phyloP scores from a whole-genome alignment of 768 basidiomycete species.

The Termitomyces sp. region DNA sequence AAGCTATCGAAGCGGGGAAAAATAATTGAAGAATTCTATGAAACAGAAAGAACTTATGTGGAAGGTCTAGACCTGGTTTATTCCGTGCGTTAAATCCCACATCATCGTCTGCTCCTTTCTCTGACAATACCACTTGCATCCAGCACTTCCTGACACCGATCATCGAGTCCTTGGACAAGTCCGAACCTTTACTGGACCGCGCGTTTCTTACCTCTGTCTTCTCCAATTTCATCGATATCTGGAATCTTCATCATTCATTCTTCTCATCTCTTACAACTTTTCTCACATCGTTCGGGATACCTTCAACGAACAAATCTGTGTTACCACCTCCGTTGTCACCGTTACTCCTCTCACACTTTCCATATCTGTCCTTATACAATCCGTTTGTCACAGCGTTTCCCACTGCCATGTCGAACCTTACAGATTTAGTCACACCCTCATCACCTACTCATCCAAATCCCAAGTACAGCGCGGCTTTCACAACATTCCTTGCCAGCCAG shows the following conservation, averaged over 20 bases:
- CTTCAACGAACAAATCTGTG: constrained; percentile 21
- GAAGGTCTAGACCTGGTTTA: constrained; percentile 81
- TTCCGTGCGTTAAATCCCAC: constrained; percentile 41
- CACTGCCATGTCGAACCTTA: constrained; percentile 52
- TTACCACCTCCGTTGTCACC: constrained; percentile 36
- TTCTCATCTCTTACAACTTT: constrained; percentile 48
- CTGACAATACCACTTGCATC: constrained; percentile 1
- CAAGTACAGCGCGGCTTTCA: constrained; percentile 48
- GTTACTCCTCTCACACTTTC: constrained; percentile 74
- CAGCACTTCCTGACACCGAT: constrained; percentile 84
- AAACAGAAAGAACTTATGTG: constrained; percentile 77
- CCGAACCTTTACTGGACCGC: constrained; percentile 64
- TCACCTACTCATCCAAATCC: constrained; percentile 30
- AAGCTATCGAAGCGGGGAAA: constrained; percentile 53
- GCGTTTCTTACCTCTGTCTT: constrained; percentile 68
- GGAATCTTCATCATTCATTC: constrained; percentile 81
- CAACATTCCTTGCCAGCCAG: constrained; percentile 54
- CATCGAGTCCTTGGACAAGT: constrained; percentile 64
- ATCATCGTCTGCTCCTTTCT: background rate
- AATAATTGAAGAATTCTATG: constrained; percentile 74
- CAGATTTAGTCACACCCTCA: constrained; percentile 43
- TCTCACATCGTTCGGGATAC: constrained; percentile 27
- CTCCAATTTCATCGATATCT: constrained; percentile 88
- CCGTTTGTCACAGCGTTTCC: constrained; percentile 82
- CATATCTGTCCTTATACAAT: constrained; percentile 82